A percentile compares a stretch with the other conserved stretches of the same genome.
phyloP scores from a whole-genome alignment of 2,329 filamentous ascomycete species.

The Neopestalotiopsis rosae region DNA sequence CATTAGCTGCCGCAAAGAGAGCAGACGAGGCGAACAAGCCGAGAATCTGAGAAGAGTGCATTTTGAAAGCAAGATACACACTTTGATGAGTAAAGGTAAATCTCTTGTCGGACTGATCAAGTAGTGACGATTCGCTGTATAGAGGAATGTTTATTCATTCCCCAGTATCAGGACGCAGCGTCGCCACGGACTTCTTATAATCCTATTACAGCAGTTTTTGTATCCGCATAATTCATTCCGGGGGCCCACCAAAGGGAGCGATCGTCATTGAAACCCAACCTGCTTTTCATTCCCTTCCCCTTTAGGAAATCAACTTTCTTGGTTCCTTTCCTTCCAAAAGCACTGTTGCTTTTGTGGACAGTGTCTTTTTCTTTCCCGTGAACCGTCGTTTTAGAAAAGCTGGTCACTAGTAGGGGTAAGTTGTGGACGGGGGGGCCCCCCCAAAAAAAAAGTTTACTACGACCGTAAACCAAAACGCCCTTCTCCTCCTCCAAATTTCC shows the following conservation, averaged over 20 bases:
- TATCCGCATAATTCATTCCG: not conserved
- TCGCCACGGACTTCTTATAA: not conserved
- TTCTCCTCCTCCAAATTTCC: not conserved
- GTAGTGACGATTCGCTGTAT: not conserved
- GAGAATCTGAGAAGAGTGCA: not conserved
- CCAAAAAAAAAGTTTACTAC: not conserved
- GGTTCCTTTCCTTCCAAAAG: not conserved
- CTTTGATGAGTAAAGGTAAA: too few species aligned
- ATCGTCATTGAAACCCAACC: not conserved
- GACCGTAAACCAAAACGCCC: too few species aligned
- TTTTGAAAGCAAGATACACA: not conserved
- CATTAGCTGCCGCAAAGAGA: slow-evolving; percentile 13
- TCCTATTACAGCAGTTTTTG: not conserved
- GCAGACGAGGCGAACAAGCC: not conserved
- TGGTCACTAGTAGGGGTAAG: not conserved
- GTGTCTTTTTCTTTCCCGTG: not conserved
- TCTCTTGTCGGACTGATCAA: too few species aligned
- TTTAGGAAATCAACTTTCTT: not conserved
- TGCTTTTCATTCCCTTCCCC: not conserved
- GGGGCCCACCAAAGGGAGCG: not conserved
- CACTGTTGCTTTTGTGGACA: not conserved
- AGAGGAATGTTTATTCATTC: not conserved
- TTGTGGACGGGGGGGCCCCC: too few species aligned
- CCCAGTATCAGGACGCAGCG: not conserved
- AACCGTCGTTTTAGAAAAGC: not conserved